phyloP scores from a whole-genome alignment of 768 basidiomycete genomes.

The Suillus tomentosus region DNA sequence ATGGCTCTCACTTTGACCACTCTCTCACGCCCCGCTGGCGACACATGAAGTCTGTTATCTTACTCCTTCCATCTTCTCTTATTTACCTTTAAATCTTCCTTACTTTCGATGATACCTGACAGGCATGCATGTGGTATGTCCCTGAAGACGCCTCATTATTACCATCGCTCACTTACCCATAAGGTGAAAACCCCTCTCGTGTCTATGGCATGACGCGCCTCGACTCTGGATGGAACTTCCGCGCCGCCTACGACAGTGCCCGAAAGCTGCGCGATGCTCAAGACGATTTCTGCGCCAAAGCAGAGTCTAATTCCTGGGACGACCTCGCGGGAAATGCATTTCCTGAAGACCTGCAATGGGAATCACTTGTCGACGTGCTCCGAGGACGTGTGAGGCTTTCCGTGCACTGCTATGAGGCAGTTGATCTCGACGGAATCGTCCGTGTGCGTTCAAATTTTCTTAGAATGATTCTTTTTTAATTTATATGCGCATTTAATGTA shows the following conservation, averaged over 20 bases:
- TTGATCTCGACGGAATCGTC: conserved; percentile 73
- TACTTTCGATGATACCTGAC: neutral
- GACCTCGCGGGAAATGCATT: conserved; percentile 40
- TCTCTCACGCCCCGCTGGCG: conserved; percentile 27
- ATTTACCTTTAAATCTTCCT: neutral
- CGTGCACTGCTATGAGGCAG: conserved; percentile 50
- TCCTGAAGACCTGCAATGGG: conserved; percentile 73
- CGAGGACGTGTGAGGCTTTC: conserved; percentile 67
- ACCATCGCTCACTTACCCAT: neutral
- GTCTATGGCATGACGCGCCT: conserved; percentile 59
- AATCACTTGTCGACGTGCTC: conserved; percentile 75
- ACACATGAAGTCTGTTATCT: conserved; percentile 28
- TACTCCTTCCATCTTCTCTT: neutral
- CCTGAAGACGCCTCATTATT: neutral
- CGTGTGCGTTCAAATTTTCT: conserved; percentile 41
- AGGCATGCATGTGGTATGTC: conserved; percentile 46
- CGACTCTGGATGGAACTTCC: conserved; percentile 78
- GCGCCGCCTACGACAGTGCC: conserved; percentile 79
- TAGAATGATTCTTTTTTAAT: neutral
- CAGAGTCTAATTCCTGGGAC: conserved; percentile 45
- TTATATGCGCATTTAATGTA: neutral
- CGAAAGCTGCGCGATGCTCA: conserved; percentile 67
- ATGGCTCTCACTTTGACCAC: conserved; percentile 22
- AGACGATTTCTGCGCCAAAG: conserved; percentile 70
- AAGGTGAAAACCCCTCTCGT: conserved; percentile 37